Evolutionary conservation across 2,329 filamentous ascomycete species (phyloP).

Genomic region (Sporothrix mexicana): DNA sequence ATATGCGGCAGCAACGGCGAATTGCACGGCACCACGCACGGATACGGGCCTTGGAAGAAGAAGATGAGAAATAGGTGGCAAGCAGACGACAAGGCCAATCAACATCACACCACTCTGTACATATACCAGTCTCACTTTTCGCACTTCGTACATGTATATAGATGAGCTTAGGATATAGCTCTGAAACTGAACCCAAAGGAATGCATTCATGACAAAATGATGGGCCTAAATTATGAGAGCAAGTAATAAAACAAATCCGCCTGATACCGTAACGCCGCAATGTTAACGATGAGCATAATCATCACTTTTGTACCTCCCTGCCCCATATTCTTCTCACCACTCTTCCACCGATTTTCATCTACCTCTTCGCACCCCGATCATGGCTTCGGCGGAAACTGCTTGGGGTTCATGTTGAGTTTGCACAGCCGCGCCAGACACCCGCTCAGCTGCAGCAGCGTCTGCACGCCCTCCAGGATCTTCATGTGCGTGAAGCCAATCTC

Average conservation of each 20-base stretch:
- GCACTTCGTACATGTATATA: background rate
- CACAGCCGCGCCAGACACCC: slow-evolving; percentile 90
- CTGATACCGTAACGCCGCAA: slow-evolving; percentile 21
- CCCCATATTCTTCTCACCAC: background rate
- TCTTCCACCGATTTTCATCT: background rate
- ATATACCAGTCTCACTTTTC: slow-evolving; percentile 16
- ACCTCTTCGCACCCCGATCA: background rate
- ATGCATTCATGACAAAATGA: background rate
- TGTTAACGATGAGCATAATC: background rate
- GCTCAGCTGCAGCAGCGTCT: slow-evolving; percentile 91
- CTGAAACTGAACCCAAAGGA: background rate
- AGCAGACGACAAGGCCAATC: background rate
- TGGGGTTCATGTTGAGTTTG: slow-evolving; percentile 95
- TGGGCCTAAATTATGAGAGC: background rate
- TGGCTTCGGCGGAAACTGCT: slow-evolving; percentile 65
- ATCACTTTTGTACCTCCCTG: background rate
- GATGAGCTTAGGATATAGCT: background rate
- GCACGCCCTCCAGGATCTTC: slow-evolving; percentile 97
- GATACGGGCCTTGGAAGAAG: slow-evolving; percentile 35
- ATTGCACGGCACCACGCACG: slow-evolving; percentile 65
- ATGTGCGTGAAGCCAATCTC: slow-evolving; percentile 99
- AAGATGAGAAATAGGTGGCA: slow-evolving; percentile 24
- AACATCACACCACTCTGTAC: background rate
- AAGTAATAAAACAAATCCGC: slow-evolving; percentile 4
- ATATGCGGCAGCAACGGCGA: slow-evolving; percentile 68